phyloP scores from a whole-genome alignment of 257 asterid genomes.

The Oldenlandia corymbosa region DNA sequence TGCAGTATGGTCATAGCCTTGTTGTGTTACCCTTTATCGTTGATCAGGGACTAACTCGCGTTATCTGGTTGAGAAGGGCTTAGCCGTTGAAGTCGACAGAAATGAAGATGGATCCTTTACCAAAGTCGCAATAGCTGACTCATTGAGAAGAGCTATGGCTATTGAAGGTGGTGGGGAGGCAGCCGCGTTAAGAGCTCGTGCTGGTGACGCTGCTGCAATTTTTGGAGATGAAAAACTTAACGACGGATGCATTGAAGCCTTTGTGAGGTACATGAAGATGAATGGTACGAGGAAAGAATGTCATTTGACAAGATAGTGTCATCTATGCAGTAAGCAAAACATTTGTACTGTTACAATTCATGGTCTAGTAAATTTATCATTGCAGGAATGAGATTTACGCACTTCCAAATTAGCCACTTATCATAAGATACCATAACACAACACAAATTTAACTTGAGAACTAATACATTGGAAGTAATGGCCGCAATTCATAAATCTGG shows the following conservation, averaged over 20 bases:
- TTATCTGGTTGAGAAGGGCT: conserved; percentile 33
- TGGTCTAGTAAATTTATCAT: too few relatives aligned
- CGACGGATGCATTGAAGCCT: conserved; percentile 10
- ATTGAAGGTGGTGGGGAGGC: conserved; percentile 23
- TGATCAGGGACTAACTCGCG: conserved; percentile 32
- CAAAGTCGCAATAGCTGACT: conserved; percentile 22
- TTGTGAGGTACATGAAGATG: conserved; percentile 19
- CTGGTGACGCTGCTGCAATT: conserved; percentile 18
- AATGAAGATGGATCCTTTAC: conserved; percentile 31
- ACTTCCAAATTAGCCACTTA: too few relatives aligned
- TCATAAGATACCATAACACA: too few relatives aligned
- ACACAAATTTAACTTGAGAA: too few relatives aligned
- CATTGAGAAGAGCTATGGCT: conserved; percentile 23
- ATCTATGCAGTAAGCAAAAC: too few relatives aligned
- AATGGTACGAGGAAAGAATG: conserved; percentile 6
- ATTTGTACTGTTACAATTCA: too few relatives aligned
- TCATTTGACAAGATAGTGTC: too few relatives aligned
- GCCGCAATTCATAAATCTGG: too few relatives aligned
- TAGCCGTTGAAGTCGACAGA: conserved; percentile 34
- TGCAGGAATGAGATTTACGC: too few relatives aligned
- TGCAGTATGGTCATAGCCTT: conserved; percentile 23
- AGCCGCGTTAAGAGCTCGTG: conserved; percentile 11
- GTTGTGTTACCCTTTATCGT: conserved; percentile 29
- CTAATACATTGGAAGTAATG: too few relatives aligned
- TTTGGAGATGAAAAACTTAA: conserved; percentile 25